Percentiles rank a stretch among this genome's conserved stretches.
Evolutionary conservation across 2,329 filamentous ascomycete species (phyloP).

Genomic region (Colletotrichum phormii): DNA sequence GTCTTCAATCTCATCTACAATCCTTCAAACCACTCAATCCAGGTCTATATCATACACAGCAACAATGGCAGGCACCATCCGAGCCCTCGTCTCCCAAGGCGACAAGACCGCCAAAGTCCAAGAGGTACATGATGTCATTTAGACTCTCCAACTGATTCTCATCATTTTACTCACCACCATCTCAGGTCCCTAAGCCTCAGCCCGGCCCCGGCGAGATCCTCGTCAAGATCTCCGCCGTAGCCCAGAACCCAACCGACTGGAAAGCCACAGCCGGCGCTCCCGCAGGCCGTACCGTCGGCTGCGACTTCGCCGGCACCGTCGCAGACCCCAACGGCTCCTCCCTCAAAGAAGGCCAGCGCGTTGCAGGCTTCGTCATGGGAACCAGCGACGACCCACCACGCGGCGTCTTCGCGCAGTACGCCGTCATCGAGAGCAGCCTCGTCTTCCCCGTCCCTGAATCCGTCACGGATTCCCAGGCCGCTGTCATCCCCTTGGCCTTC

Average conservation of each 20-base stretch:
- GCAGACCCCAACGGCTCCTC: conserved; percentile 44
- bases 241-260: conserved; percentile 51
- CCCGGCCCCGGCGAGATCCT: conserved; percentile 47
- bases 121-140: conserved; percentile 28
- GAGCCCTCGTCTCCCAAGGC: conserved; percentile 49
- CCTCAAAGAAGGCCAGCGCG: conserved; percentile 46
- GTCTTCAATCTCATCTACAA: neutral
- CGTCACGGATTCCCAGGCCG: conserved; percentile 14
- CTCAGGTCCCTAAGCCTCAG: conserved; percentile 41
- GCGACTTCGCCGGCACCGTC: conserved; percentile 49
- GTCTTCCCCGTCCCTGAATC: conserved; percentile 26
- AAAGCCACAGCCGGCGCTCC: conserved; percentile 39
- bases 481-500: conserved; percentile 27
- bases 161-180: neutral
- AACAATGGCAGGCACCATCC: conserved; percentile 22
- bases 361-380: conserved; percentile 48
- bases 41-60: neutral
- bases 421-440: conserved; percentile 31
- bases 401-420: conserved; percentile 34
- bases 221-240: conserved; percentile 45
- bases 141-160: neutral
- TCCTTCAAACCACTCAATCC: too few relatives aligned
- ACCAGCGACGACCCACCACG: conserved; percentile 35
- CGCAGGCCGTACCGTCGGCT: conserved; percentile 45
- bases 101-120: conserved; percentile 45